phyloP scores from a whole-genome alignment of 2,329 filamentous ascomycete species.

The Scopulariopsis brevicaulis region DNA sequence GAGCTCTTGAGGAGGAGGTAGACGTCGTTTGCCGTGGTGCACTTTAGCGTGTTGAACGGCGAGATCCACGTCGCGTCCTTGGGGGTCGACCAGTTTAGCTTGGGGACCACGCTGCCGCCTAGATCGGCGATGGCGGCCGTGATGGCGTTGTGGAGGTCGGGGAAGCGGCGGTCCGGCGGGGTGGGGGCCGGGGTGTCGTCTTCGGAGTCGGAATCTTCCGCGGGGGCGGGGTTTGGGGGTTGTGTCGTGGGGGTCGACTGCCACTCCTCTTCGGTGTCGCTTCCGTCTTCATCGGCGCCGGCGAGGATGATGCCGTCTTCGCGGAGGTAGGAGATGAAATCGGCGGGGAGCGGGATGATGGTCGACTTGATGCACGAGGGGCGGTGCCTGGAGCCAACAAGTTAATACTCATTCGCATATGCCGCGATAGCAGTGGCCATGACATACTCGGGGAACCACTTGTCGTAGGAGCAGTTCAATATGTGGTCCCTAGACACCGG shows the following conservation, averaged over 20 bases:
- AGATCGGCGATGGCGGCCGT: constrained; percentile 68
- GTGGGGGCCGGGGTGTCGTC: constrained; percentile 25
- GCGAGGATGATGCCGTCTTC: constrained; percentile 88
- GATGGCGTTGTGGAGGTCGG: constrained; percentile 67
- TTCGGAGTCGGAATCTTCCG: constrained; percentile 33
- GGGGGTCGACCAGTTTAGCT: constrained; percentile 94
- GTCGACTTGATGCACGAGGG: constrained; percentile 74
- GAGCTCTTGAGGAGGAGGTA: constrained; percentile 92
- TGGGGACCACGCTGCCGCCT: constrained; percentile 78
- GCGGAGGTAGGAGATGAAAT: constrained; percentile 77
- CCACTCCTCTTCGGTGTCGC: constrained; percentile 44
- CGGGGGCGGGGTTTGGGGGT: constrained; percentile 13
- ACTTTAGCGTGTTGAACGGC: constrained; percentile 80
- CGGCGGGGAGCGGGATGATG: constrained; percentile 62
- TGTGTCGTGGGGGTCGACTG: constrained; percentile 16
- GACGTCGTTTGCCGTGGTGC: constrained; percentile 76
- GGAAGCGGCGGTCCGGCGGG: constrained; percentile 46
- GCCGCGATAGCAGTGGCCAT: neutral
- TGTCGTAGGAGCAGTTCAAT: constrained; percentile 86
- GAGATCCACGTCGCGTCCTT: constrained; percentile 94
- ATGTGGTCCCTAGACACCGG: constrained; percentile 80
- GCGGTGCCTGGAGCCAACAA: constrained; percentile 40
- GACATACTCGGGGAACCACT: constrained; percentile 67
- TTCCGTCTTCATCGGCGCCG: constrained; percentile 40
- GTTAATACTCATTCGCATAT: neutral